Conservation (phyloP, 768 basidiomycete species). For the Lyophyllum shimeji region DNA sequence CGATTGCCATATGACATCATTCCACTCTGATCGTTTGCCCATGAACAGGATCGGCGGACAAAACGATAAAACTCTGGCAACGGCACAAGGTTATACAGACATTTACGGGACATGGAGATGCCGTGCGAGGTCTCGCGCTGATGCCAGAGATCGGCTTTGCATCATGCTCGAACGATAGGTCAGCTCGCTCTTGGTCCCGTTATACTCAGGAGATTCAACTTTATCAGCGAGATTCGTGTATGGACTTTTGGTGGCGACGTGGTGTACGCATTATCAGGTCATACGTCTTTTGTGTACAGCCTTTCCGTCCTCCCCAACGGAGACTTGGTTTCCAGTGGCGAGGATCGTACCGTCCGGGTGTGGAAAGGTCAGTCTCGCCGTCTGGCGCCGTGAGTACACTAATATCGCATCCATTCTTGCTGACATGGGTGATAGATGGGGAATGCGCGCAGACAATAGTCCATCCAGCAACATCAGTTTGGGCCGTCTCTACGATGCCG, state of each 20-base stretch:
- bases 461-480: conserved; percentile 96
- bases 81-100: conserved; percentile 73
- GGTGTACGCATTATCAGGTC: conserved; percentile 82
- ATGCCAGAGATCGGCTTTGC: conserved; percentile 90
- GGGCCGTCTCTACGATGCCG: conserved; percentile 85
- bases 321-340: conserved; percentile 86
- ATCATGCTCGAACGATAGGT: conserved; percentile 95
- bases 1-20: neutral
- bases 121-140: conserved; percentile 82
- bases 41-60: conserved; percentile 84
- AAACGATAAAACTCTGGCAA: conserved; percentile 87
- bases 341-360: conserved; percentile 89
- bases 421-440: conserved; percentile 53
- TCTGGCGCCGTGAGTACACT: neutral
- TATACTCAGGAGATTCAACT: neutral
- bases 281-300: conserved; percentile 96
- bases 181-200: conserved; percentile 13
- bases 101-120: conserved; percentile 86
- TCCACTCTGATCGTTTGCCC: neutral
- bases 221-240: conserved; percentile 79
- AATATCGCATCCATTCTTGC: neutral
- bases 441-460: conserved; percentile 87
- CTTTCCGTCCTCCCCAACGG: conserved; percentile 80
- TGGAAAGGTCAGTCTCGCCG: conserved; percentile 70
- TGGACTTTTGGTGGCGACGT: conserved; percentile 86